Percentiles rank a stretch among this genome's conserved stretches.
These are phyloP conservation scores for Alternaria angustiovoidea DNA, from an alignment of 2,329 filamentous ascomycete species.

Conservation along the genomic window DNA sequence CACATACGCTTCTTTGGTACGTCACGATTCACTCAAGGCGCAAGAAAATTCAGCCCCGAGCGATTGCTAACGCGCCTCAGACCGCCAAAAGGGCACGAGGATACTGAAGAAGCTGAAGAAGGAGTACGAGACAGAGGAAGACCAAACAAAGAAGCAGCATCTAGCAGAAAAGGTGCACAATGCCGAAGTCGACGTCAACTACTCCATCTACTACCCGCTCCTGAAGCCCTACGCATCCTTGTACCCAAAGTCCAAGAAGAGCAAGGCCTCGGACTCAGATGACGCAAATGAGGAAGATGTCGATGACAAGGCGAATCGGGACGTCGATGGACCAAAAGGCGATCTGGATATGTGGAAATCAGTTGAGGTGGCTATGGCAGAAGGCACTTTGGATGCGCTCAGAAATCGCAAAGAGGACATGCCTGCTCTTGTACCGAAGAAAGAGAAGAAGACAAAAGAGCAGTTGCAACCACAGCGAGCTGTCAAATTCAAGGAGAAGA, in stretches of 20 bases:
- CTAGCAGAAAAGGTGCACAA: constrained; percentile 69
- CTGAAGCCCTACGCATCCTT: constrained; percentile 73
- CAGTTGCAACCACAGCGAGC: constrained; percentile 15
- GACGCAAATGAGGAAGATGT: constrained; percentile 31
- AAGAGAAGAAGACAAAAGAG: constrained; percentile 31
- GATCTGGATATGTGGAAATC: constrained; percentile 71
- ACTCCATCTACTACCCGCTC: constrained; percentile 76
- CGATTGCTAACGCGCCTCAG: constrained; percentile 50
- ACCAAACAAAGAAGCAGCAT: constrained; percentile 60
- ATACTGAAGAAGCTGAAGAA: constrained; percentile 71
- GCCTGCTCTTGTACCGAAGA: constrained; percentile 28
- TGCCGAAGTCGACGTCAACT: constrained; percentile 77
- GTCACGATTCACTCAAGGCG: constrained; percentile 26
- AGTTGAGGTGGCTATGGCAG: constrained; percentile 70
- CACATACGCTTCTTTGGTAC: constrained; percentile 85
- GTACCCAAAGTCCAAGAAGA: constrained; percentile 51
- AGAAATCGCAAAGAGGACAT: constrained; percentile 59
- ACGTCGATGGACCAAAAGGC: constrained; percentile 54
- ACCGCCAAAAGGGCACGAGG: constrained; percentile 75
- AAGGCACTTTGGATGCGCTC: constrained; percentile 64
- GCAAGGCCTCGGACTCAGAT: constrained; percentile 27
- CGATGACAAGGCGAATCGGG: constrained; percentile 41
- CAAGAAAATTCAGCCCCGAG: constrained; percentile 2
- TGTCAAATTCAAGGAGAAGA: constrained; percentile 22
- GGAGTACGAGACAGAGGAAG: constrained; percentile 60